phyloP scores from a whole-genome alignment of 148 eudicot genomes.

The Fagopyrum tataricum region DNA sequence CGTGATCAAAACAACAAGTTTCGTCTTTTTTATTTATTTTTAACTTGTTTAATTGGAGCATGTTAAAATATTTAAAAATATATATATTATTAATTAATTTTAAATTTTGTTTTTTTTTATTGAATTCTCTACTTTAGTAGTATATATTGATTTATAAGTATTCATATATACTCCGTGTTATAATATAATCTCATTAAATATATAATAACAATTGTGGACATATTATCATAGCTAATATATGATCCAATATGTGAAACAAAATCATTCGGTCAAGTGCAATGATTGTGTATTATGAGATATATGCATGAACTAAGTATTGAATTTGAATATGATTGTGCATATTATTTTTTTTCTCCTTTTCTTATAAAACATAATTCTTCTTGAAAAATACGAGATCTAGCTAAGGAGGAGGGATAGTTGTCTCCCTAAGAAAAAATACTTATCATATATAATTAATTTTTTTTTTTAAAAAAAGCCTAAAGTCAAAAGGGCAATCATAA shows the following conservation, averaged over 20 bases:
- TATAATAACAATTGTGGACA: too few relatives aligned
- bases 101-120: too few relatives aligned
- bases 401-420: slow-evolving; percentile 24
- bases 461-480: slow-evolving; percentile 51
- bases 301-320: neutral
- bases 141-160: too few relatives aligned
- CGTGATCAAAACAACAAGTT: too few relatives aligned
- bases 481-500: slow-evolving; percentile 46
- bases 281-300: neutral
- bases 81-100: too few relatives aligned
- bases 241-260: neutral
- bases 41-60: too few relatives aligned
- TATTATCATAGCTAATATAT: neutral
- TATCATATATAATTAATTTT: neutral
- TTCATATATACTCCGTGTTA: too few relatives aligned
- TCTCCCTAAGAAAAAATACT: slow-evolving; percentile 23
- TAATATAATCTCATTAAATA: too few relatives aligned
- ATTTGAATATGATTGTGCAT: slow-evolving; percentile 1
- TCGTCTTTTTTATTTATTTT: too few relatives aligned
- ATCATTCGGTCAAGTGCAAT: neutral
- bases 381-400: neutral
- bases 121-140: too few relatives aligned
- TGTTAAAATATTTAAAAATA: too few relatives aligned
- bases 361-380: neutral
- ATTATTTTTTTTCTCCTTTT: neutral